These are phyloP conservation scores for Piper longum DNA, from an alignment of 164 flowering plant species.

Conservation along the genomic window DNA sequence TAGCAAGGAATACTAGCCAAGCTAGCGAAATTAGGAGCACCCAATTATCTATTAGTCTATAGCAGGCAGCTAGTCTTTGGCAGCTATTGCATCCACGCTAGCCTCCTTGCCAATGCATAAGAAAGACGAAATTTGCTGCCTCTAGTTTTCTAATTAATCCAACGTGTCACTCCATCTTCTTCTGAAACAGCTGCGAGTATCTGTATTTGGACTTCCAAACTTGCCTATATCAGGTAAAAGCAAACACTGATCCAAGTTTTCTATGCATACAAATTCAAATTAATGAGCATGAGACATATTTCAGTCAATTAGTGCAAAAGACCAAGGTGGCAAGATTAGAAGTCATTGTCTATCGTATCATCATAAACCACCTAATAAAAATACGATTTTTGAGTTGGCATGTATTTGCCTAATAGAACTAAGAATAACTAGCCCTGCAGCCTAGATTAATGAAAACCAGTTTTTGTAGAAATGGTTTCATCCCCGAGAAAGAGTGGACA, in stretches of 20 bases:
- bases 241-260: background rate
- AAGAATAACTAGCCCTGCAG: too few relatives aligned
- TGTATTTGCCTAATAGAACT: too few relatives aligned
- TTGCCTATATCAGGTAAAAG: conserved; percentile 43
- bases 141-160: conserved; percentile 49
- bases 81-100: conserved; percentile 69
- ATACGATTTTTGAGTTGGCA: too few relatives aligned
- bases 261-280: background rate
- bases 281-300: background rate
- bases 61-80: conserved; percentile 75
- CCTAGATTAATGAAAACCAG: too few relatives aligned
- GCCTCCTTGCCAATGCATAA: conserved; percentile 44
- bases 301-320: too few relatives aligned
- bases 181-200: conserved; percentile 72
- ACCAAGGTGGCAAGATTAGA: too few relatives aligned
- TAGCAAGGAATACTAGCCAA: conserved; percentile 5
- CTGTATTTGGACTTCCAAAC: conserved; percentile 72
- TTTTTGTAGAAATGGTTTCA: too few relatives aligned
- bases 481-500: too few relatives aligned
- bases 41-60: conserved; percentile 53
- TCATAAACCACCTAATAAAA: too few relatives aligned
- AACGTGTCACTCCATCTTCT: conserved; percentile 88
- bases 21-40: background rate
- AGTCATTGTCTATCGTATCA: too few relatives aligned
- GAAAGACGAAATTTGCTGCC: background rate